These are phyloP conservation scores for Thelephora aurantiotincta DNA, from an alignment of 768 basidiomycete species.

Conservation along the genomic window DNA sequence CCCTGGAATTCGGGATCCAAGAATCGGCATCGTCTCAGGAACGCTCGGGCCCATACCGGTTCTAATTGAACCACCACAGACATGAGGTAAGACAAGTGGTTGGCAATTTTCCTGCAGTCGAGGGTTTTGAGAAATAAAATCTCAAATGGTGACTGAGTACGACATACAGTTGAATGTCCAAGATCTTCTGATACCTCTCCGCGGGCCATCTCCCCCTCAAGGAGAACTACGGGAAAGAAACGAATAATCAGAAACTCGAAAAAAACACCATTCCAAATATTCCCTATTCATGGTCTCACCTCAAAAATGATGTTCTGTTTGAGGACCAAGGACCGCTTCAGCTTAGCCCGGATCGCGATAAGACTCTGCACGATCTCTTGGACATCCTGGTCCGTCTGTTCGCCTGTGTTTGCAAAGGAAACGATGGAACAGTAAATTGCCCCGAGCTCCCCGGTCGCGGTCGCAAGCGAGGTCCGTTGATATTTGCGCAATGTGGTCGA, in stretches of 20 bases:
- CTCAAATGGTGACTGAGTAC: background rate
- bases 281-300: constrained; percentile 23
- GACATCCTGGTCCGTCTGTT: constrained; percentile 28
- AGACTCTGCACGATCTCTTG: constrained; percentile 46
- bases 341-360: constrained; percentile 63
- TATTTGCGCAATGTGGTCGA: constrained; percentile 62
- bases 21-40: constrained; percentile 61
- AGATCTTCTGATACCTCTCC: constrained; percentile 56
- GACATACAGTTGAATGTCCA: constrained; percentile 53
- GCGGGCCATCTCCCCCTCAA: constrained; percentile 69
- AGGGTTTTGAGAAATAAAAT: background rate
- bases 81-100: constrained; percentile 57
- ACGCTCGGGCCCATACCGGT: constrained; percentile 62
- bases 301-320: constrained; percentile 53
- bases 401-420: constrained; percentile 48
- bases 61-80: constrained; percentile 63
- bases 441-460: constrained; percentile 53
- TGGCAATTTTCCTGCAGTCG: constrained; percentile 43
- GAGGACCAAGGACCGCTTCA: constrained; percentile 44
- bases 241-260: background rate
- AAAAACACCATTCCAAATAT: background rate
- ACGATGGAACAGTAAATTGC: constrained; percentile 64
- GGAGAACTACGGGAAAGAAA: constrained; percentile 39
- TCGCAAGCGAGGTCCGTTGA: constrained; percentile 56
- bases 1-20: constrained; percentile 74